Evolutionary conservation across 192 early-diverging fungal genomes (phyloP).

Genomic region (Coemansia sp.): DNA sequence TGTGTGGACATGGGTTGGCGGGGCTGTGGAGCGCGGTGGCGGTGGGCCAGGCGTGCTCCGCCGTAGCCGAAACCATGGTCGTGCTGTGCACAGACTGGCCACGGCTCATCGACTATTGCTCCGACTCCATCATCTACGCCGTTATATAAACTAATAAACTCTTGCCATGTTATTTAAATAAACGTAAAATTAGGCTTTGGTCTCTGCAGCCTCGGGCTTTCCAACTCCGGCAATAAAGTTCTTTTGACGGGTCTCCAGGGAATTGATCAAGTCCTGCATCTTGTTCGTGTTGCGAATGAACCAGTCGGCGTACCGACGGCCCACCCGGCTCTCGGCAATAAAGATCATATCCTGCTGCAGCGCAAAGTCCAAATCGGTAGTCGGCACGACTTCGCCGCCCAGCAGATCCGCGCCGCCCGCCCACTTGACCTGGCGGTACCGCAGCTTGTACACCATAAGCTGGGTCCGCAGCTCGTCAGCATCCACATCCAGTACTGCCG

Average conservation of each 20-base stretch:
- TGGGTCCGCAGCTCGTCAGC: conserved; percentile 80
- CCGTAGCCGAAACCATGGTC: conserved; percentile 17
- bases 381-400: conserved; percentile 77
- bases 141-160: not conserved
- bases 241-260: conserved; percentile 45
- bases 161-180: too few relatives aligned
- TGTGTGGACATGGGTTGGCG: conserved; percentile 54
- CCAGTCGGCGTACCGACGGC: conserved; percentile 91
- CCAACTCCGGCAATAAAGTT: conserved; percentile 21
- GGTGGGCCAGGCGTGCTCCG: conserved; percentile 34
- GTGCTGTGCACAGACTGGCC: conserved; percentile 42
- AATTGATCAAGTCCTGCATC: conserved; percentile 60
- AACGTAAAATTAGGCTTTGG: not conserved
- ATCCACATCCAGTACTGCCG: conserved; percentile 83
- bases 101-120: conserved; percentile 22
- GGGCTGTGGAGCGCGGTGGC: conserved; percentile 68
- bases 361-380: conserved; percentile 91
- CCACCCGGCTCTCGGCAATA: conserved; percentile 92
- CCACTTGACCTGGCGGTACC: conserved; percentile 88
- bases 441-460: conserved; percentile 92
- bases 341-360: conserved; percentile 93
- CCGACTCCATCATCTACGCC: conserved; percentile 14
- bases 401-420: conserved; percentile 71
- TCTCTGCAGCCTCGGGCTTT: conserved; percentile 9
- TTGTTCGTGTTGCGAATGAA: conserved; percentile 94